These are phyloP conservation scores for Xylaria sp. DNA, from an alignment of 2,329 filamentous ascomycete species.

Conservation along the genomic window DNA sequence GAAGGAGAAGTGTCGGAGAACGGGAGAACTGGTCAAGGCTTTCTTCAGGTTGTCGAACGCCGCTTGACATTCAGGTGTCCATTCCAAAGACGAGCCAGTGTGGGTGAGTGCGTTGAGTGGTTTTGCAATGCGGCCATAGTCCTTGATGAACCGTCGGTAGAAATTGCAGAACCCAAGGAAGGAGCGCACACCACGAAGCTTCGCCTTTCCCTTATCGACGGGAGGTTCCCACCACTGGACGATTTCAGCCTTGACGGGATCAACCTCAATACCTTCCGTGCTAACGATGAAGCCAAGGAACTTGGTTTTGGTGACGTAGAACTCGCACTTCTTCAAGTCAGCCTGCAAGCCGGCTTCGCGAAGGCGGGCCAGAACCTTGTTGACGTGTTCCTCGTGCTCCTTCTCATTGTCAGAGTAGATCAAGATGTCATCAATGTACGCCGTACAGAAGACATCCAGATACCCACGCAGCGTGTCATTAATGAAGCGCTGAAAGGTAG, in stretches of 20 bases:
- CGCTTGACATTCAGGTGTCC: too few relatives aligned
- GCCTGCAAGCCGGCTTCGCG: slow-evolving; percentile 11
- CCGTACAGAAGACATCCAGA: not conserved
- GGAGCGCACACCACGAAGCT: not conserved
- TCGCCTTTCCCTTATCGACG: not conserved
- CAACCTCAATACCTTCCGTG: not conserved
- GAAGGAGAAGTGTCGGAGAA: too few relatives aligned
- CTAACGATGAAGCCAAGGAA: slow-evolving; percentile 32
- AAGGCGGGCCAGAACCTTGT: slow-evolving; percentile 18
- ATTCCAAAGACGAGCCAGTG: too few relatives aligned
- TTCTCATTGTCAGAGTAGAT: slow-evolving; percentile 26
- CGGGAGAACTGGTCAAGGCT: too few relatives aligned
- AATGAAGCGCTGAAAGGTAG: too few relatives aligned
- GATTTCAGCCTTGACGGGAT: not conserved
- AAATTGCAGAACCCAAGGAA: too few relatives aligned
- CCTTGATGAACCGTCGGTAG: too few relatives aligned
- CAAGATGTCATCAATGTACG: slow-evolving; percentile 23
- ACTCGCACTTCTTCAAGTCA: slow-evolving; percentile 30
- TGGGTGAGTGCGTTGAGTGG: too few relatives aligned
- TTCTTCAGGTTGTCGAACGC: too few relatives aligned
- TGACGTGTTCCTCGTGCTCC: slow-evolving; percentile 26
- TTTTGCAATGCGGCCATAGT: too few relatives aligned
- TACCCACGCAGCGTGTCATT: too few relatives aligned
- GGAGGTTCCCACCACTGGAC: not conserved
- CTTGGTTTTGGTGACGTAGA: slow-evolving; percentile 27